These are phyloP conservation scores for Suhomyces bokatorum DNA, from an alignment of 1,139 yeast genomes.

Conservation along the genomic window DNA sequence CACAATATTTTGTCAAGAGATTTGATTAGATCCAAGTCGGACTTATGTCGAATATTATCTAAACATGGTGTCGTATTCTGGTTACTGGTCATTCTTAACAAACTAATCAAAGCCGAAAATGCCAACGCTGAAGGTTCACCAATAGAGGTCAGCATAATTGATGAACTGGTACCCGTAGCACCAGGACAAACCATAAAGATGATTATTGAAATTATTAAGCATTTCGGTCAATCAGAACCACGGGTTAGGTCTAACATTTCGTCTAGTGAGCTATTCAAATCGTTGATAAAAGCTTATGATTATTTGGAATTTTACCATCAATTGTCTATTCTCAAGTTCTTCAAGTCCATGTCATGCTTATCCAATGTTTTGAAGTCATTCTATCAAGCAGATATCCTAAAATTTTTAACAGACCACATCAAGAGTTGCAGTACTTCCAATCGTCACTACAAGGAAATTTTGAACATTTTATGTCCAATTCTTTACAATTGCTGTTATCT, in stretches of 20 bases:
- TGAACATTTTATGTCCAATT: conserved; percentile 45
- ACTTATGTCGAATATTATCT: conserved; percentile 54
- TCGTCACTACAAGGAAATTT: conserved; percentile 39
- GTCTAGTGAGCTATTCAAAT: conserved; percentile 46
- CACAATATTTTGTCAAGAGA: conserved; percentile 45
- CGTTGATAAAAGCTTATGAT: conserved; percentile 42
- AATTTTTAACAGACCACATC: conserved; percentile 36
- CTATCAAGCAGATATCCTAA: conserved; percentile 44
- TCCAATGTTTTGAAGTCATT: conserved; percentile 36
- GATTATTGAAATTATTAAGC: conserved; percentile 40
- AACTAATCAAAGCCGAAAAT: conserved; percentile 24
- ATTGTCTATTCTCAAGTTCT: conserved; percentile 40
- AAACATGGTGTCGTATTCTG: conserved; percentile 52
- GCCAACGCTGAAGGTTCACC: conserved; percentile 8
- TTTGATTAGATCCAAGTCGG: conserved; percentile 50
- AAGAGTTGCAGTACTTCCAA: conserved; percentile 31
- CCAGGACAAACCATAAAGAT: conserved; percentile 28
- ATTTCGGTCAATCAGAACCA: conserved; percentile 47
- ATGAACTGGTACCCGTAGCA: background rate
- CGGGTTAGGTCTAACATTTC: conserved; percentile 43
- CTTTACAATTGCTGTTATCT: conserved; percentile 60
- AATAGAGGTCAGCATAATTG: background rate
- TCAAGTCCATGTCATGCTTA: conserved; percentile 45
- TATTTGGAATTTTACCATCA: conserved; percentile 35
- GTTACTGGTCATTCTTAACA: conserved; percentile 46